Evolutionary conservation across 169 alveolate genomes (phyloP).

Genomic region (Neospora caninum): DNA sequence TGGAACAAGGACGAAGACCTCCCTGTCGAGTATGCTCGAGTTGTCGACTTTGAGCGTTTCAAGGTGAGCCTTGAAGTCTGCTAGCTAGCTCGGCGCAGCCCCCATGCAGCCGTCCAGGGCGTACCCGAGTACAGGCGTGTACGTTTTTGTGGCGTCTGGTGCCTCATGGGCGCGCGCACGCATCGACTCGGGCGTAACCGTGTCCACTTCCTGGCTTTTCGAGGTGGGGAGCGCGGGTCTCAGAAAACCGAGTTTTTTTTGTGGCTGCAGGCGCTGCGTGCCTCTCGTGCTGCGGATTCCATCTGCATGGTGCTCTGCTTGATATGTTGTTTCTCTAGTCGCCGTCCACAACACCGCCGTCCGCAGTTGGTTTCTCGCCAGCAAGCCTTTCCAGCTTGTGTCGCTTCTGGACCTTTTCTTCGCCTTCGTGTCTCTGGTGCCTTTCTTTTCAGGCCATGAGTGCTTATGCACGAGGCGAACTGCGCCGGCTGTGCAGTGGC

Average conservation of each 20-base stretch:
- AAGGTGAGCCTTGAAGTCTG: constrained; percentile 16
- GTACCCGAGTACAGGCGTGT: not conserved
- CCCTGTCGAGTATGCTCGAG: constrained; percentile 74
- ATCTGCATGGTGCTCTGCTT: too few species aligned
- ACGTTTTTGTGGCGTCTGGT: not conserved
- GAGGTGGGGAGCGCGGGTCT: too few species aligned
- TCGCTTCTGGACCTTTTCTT: not conserved
- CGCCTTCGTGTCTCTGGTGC: not conserved
- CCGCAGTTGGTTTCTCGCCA: too few species aligned
- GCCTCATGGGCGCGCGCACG: not conserved
- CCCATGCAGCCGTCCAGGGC: not conserved
- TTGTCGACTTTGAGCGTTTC: constrained; percentile 70
- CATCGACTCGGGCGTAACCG: too few species aligned
- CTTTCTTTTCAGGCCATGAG: constrained; percentile 2
- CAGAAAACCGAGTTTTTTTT: too few species aligned
- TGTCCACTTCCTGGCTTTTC: too few species aligned
- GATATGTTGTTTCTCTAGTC: too few species aligned
- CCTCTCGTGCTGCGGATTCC: too few species aligned
- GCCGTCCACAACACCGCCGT: too few species aligned
- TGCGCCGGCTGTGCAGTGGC: constrained; percentile 27
- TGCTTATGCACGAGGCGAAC: not conserved
- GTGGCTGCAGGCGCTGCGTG: too few species aligned
- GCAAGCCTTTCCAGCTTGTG: too few species aligned
- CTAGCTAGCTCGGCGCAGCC: too few species aligned
- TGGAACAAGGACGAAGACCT: constrained; percentile 78